Evolutionary conservation across 495 filamentous ascomycete genomes (phyloP).

Genomic region (Penicillium cataractarum): DNA sequence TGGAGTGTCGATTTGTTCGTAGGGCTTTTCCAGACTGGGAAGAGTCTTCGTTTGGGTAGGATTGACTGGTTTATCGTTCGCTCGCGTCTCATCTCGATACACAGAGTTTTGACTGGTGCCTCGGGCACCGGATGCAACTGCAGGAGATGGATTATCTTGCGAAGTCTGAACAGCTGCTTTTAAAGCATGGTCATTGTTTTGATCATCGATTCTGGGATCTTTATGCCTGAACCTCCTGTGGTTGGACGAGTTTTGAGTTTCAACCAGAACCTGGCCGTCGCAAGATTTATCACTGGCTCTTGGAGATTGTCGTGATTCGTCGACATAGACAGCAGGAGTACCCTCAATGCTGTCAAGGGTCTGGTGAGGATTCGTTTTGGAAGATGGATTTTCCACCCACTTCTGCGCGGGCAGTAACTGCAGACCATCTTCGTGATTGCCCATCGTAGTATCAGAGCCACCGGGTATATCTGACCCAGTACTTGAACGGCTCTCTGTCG

Average conservation of each 20-base stretch:
- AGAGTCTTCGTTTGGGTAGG: neutral
- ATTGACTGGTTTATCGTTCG: neutral
- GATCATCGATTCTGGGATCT: neutral
- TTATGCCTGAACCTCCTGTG: slow-evolving; percentile 15
- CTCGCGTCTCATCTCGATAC: neutral
- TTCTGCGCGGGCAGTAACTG: neutral
- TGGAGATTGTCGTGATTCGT: slow-evolving; percentile 13
- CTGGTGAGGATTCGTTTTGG: neutral
- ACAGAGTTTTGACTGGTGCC: neutral
- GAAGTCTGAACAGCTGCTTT: neutral
- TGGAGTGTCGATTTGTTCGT: neutral
- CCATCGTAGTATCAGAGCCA: neutral
- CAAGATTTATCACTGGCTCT: neutral
- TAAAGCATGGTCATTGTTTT: neutral
- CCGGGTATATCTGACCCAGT: slow-evolving; percentile 11
- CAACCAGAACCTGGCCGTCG: slow-evolving; percentile 20
- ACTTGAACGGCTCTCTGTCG: slow-evolving; percentile 21
- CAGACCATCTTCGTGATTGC: neutral
- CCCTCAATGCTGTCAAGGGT: neutral
- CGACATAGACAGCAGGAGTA: slow-evolving; percentile 29
- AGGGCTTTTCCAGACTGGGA: neutral
- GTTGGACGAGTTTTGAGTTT: slow-evolving; percentile 35
- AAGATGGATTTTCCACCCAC: neutral
- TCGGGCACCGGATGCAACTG: neutral
- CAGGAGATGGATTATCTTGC: neutral